Conservation (phyloP, 257 asterid species). For the Solanum pennellii region DNA sequence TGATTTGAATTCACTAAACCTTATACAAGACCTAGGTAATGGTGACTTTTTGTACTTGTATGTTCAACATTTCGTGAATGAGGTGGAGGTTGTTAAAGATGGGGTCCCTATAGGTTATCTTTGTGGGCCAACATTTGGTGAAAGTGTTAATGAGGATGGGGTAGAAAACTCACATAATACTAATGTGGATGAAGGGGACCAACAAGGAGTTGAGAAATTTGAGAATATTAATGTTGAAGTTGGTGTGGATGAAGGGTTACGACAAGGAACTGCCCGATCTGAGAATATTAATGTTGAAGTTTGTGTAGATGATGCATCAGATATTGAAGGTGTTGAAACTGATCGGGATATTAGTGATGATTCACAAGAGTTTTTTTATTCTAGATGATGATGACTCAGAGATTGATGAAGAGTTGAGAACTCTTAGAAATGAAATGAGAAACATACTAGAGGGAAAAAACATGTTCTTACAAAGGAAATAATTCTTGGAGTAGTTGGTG, state of each 20-base stretch:
- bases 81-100: neutral
- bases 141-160: neutral
- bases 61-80: neutral
- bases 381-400: neutral
- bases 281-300: too few species aligned
- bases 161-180: neutral
- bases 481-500: neutral
- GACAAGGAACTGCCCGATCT: too few species aligned
- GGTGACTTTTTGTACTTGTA: neutral
- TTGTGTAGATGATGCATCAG: neutral
- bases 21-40: neutral
- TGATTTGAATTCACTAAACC: too few species aligned
- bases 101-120: neutral
- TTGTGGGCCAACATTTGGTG: neutral
- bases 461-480: too few species aligned
- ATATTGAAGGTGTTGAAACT: neutral
- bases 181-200: neutral
- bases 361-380: neutral
- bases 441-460: neutral
- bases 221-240: neutral
- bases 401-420: neutral
- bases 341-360: neutral
- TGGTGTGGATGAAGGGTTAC: too few species aligned
- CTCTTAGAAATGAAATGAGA: neutral
- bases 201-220: neutral